These are phyloP conservation scores for Pestalotiopsis sp. DNA, from an alignment of 2,329 filamentous ascomycete species.

Conservation along the genomic window DNA sequence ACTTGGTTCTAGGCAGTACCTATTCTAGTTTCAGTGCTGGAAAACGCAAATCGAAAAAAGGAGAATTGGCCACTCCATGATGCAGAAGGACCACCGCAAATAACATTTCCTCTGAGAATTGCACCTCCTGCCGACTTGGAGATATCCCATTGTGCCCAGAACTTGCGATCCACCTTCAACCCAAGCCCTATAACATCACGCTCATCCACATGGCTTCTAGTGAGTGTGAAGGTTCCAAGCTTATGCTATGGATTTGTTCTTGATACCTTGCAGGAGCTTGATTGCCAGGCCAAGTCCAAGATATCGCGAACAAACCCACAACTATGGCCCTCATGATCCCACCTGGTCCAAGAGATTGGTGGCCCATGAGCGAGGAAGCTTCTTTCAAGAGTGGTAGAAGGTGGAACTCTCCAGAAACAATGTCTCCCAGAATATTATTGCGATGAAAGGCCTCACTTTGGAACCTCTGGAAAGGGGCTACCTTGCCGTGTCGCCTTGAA, in stretches of 20 bases:
- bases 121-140: neutral
- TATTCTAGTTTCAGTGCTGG: too few species aligned
- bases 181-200: neutral
- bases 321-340: neutral
- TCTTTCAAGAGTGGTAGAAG: neutral
- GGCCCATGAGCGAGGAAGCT: neutral
- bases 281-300: neutral
- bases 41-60: too few species aligned
- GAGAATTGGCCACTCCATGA: too few species aligned
- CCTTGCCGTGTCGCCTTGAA: neutral
- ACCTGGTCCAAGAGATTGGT: neutral
- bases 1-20: too few species aligned
- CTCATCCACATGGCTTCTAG: neutral
- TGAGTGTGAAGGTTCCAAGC: neutral
- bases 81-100: too few species aligned
- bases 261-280: neutral
- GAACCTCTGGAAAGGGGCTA: neutral
- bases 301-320: neutral
- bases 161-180: neutral
- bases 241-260: neutral
- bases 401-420: neutral
- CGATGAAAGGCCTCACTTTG: neutral
- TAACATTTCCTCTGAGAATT: neutral
- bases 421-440: neutral
- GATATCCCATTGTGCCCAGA: neutral